Evolutionary conservation across 306 rosid genomes (phyloP), one percentile per base, ranked within the genome.

Genomic region (Bauhinia variegata): DNA sequence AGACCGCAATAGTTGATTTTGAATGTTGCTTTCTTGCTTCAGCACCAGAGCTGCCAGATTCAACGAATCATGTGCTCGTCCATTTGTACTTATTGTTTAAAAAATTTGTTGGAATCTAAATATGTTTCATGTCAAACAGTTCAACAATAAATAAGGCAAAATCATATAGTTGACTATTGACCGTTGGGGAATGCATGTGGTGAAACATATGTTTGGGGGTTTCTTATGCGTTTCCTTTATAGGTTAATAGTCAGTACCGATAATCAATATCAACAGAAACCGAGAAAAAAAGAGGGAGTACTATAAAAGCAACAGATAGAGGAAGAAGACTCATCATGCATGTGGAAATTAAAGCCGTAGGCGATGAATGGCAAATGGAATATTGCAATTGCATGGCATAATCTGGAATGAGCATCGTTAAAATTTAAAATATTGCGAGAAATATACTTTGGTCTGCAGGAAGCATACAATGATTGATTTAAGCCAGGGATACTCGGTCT

Each of bases 21-120:
- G 6, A 75, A 60, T 54, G 39, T 55, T 30, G 60, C 55, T 54
- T 54, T 68, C 65, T 75, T 54, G 8, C 66, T 46, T 61, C 44
- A 61, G 31, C 56, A 17, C 66, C 49, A 48, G 17, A 38, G 12
- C 42, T 2, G 57, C 6, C 33, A 53, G 39, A 49, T 54, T 72
- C 50, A 54, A 74, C 10, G 66, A 56, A 55, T 37, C 36, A 50
- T 47, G 39, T 63, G 49, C 31, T 37, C 23, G 3, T 36, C 41
- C 41, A 36, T 36, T 36, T 36, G 6, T 36, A 36, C 0, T 36
- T 36, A 36, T 1, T 5, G 41, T 36, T 36, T 36, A 36, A 36
- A 36, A 2, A 36, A 23, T 23, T 23, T 23, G 28, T 23, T 23
- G 28, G 28, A 23, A 23, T 23, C 28, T 23, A 23, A 23, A 23